A percentile compares a stretch with the other conserved stretches of the same genome.
These are phyloP conservation scores for Zizania latifolia DNA, from an alignment of 176 grass and related monocot species.

Conservation along the genomic window DNA sequence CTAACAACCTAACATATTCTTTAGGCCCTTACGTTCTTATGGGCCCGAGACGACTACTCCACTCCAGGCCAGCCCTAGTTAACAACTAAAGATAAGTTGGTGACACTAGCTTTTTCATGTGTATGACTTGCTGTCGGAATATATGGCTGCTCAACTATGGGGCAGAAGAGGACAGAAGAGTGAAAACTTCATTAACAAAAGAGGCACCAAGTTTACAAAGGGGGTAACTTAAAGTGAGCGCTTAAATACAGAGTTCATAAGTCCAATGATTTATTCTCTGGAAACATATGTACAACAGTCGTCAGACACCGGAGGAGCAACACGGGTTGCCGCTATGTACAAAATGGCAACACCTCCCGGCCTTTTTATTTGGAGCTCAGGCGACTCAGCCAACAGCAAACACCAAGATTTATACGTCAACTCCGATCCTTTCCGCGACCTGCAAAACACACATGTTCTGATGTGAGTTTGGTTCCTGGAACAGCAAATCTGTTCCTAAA, in stretches of 20 bases:
- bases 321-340: slow-evolving; percentile 30
- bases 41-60: too few species aligned
- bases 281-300: slow-evolving; percentile 40
- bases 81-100: too few species aligned
- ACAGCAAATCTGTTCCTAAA: background rate
- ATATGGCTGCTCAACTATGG: too few species aligned
- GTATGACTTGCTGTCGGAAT: too few species aligned
- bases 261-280: background rate
- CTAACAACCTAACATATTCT: too few species aligned
- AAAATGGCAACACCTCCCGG: background rate
- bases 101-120: too few species aligned
- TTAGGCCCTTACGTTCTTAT: too few species aligned
- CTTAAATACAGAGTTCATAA: slow-evolving; percentile 5
- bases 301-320: too few species aligned
- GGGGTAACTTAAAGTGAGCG: background rate
- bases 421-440: slow-evolving; percentile 52
- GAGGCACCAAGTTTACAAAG: background rate
- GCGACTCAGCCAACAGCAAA: too few species aligned
- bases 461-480: background rate
- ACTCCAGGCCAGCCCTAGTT: too few species aligned
- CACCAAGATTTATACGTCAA: slow-evolving; percentile 31
- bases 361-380: slow-evolving; percentile 14
- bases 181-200: too few species aligned
- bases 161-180: too few species aligned
- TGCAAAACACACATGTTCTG: background rate